phyloP scores from a whole-genome alignment of 306 rosid genomes.

The Carpinus viminea region DNA sequence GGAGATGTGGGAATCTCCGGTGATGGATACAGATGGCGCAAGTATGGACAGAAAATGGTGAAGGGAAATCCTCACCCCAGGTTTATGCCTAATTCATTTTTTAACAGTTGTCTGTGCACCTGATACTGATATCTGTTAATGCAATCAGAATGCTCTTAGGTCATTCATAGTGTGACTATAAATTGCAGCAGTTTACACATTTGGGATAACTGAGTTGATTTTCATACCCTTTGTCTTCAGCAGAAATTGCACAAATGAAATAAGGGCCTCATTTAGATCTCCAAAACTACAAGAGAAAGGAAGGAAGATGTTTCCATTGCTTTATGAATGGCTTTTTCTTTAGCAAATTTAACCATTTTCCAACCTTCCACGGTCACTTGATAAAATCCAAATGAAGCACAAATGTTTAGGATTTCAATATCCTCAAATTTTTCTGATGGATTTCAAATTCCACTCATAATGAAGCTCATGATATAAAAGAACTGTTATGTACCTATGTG shows the following conservation, averaged over 20 bases:
- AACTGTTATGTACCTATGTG: neutral
- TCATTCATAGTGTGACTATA: neutral
- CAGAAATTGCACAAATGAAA: neutral
- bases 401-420: too few relatives aligned
- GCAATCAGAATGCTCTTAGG: neutral
- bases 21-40: conserved; percentile 98
- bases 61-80: conserved; percentile 94
- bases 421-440: too few relatives aligned
- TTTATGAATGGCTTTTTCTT: neutral
- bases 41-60: conserved; percentile 98
- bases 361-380: neutral
- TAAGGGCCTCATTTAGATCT: neutral
- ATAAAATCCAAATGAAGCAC: neutral
- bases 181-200: neutral
- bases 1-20: conserved; percentile 92
- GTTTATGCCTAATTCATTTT: conserved; percentile 35
- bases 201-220: neutral
- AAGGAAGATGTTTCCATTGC: neutral
- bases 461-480: neutral
- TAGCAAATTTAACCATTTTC: neutral
- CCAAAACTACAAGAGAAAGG: neutral
- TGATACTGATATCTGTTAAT: neutral
- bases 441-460: too few relatives aligned
- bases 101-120: neutral
- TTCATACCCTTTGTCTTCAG: neutral